Evolutionary conservation across 2,329 filamentous ascomycete genomes (phyloP).

Genomic region (Diplodia scrobiculata): DNA sequence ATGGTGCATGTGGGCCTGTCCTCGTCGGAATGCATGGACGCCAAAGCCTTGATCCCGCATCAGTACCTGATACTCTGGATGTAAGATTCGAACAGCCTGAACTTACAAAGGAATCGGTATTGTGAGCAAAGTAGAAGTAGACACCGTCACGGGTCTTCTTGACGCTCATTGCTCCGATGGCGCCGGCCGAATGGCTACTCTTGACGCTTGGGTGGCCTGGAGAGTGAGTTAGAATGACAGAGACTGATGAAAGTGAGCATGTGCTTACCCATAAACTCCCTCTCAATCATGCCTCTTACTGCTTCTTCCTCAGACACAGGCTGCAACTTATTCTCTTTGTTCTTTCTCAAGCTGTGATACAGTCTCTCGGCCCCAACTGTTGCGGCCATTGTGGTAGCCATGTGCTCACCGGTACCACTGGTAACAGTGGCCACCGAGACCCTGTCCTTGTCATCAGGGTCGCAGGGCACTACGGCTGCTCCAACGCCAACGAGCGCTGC

Average conservation of each 20-base stretch:
- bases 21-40: constrained; percentile 83
- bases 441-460: constrained; percentile 68
- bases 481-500: constrained; percentile 91
- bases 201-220: constrained; percentile 75
- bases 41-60: constrained; percentile 62
- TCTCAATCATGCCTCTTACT: constrained; percentile 73
- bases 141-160: constrained; percentile 78
- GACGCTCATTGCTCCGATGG: constrained; percentile 86
- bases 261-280: constrained; percentile 80
- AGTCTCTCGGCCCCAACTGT: constrained; percentile 82
- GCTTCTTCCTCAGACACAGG: constrained; percentile 75
- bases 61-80: not conserved
- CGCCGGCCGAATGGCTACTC: constrained; percentile 76
- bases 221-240: constrained; percentile 14
- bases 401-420: constrained; percentile 95
- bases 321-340: constrained; percentile 59
- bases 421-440: constrained; percentile 80
- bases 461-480: constrained; percentile 79
- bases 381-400: constrained; percentile 92
- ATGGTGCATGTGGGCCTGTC: constrained; percentile 77
- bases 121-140: constrained; percentile 91
- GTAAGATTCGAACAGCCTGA: not conserved
- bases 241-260: not conserved
- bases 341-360: constrained; percentile 68
- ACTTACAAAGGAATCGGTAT: constrained; percentile 77